Percentiles rank a stretch among this genome's conserved stretches.
Conservation (phyloP, 169 alveolate genomes). For the Amoebophrya sp. region DNA sequence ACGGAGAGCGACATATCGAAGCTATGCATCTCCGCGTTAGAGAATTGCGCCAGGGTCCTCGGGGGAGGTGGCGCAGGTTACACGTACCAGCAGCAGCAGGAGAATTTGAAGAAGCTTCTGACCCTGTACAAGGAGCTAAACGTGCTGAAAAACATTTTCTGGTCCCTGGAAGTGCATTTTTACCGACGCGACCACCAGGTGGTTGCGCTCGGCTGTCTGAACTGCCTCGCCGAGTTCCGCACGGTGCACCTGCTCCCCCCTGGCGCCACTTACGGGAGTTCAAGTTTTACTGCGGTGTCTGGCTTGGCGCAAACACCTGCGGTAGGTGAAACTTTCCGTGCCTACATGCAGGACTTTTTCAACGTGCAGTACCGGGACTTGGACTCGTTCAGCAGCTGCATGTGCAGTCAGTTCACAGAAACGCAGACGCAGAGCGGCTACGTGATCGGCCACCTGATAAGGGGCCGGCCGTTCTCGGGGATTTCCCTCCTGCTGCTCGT, state of each 20-base stretch:
- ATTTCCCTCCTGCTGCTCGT: not conserved
- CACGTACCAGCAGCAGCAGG: no score
- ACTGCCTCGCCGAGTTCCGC: no score
- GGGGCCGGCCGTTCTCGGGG: not conserved
- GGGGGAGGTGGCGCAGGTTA: no score
- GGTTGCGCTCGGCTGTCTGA: not conserved
- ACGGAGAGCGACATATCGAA: not conserved
- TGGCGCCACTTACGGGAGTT: no score
- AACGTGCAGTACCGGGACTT: not conserved
- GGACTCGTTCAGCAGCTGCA: not conserved
- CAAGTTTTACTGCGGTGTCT: no score
- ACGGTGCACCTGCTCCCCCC: no score
- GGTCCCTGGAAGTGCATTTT: not conserved
- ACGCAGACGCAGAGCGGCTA: not conserved
- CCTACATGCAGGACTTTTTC: not conserved
- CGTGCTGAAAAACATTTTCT: not conserved
- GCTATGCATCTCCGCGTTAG: not conserved
- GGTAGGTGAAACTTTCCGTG: no score
- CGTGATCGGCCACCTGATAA: not conserved
- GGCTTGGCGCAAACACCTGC: no score
- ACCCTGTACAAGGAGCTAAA: not conserved
- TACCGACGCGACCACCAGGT: not conserved
- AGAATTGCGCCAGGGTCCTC: not conserved
- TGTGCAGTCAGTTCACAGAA: no score
- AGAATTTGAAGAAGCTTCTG: not conserved